Evolutionary conservation across 2,329 filamentous ascomycete genomes (phyloP), one percentile per base, ranked within the genome.

Genomic region (Cladosporium velox): DNA sequence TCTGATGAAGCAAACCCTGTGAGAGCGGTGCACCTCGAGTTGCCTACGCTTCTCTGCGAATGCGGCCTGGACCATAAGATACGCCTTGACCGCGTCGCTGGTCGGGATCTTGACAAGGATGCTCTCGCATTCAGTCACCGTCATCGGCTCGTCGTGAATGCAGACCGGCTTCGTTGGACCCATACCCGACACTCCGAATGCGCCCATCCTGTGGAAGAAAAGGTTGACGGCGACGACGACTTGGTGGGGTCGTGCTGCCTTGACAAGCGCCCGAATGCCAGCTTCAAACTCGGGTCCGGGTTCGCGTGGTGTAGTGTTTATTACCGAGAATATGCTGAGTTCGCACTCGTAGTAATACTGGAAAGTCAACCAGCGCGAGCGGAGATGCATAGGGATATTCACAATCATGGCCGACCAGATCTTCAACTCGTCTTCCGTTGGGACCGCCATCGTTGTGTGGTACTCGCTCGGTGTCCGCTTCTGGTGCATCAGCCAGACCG

Each of bases 21-120:
- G 60, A 21, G 21, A 15, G 21, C 47, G 60, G 24, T 63, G 60
- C 32, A 11, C 32, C 21, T 63, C 60, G 14, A 63, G 32, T n/a
- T 2, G n/a, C 32, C 21, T 28, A 7, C 47, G 47, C 49, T 35
- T 38, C 47, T 54, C 30, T 32, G 32, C 60, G 24, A 63, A 63
- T 15, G 47, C 32, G 3, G 10, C 12, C 7, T 28, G 26, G 18
- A 63, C 32, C 5, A 28, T 21, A 4, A 8, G 14, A 15, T 26
- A 49, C 6, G 60, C 60, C 47, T 41, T 28, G 14, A 14, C 49
- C 10, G 32, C 44, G 30, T 63, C 32, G 5, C 38, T 26, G 14
- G 49, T 28, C 21, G 60, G 21, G 7, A 63, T 21, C 24, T 14
- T 55, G 30, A 62, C 12, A 14, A 54, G 11, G 3, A 63, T 41